Base-by-base conservation (phyloP, 768 basidiomycete genomes). In the Russula vinacea region DNA sequence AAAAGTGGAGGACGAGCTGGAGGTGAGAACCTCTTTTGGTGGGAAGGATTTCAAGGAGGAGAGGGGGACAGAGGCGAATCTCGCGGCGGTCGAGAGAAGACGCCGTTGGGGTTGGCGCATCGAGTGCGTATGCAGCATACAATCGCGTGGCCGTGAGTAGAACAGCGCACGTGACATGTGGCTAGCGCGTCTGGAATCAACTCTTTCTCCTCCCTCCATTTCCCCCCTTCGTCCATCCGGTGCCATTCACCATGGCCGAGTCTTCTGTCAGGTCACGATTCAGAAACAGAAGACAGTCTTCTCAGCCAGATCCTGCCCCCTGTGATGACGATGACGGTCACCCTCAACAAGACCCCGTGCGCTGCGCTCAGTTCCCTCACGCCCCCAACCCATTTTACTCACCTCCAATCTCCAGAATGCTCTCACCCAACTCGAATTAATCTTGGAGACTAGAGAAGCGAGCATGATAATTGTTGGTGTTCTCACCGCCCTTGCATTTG, bases 401-500 rank as follows among this genome's bases (percentile, higher is more conserved):
- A 62, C 19, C 2, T 14, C 16, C 19, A 5, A 22, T 37, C 11
- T 37, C n/a, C 55, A 81, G 89, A 80, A 76, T 69, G 78, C 80
- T 64, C 82, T 86, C 62, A 87, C 86, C 69, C 77, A 78, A 40
- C 72, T 85, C 11, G 89, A 92, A 72, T 75, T 81, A 66, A 67
- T 84, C 54, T 73, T 91, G 52, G 87, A 91, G 71, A 83, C 85
- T 17, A 77, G 78, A 53, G 78, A 80, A 60, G 87, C 83, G 55
- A 92, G 88, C 74, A 76, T 80, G 64, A 75, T 81, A 32, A 79
- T 87, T n/a, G 83, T 89, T 50, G 79, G 78, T 51, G 70, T 80
- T 17, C 79, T 92, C 50, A 94, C 92, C 22, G 79, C 83, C 3
- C 74, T 92, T 56, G 90, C 93, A 24, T 92, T 94, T 73, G 86